Evolutionary conservation across 2,329 filamentous ascomycete genomes (phyloP).

Genomic region (Nemania sp.): DNA sequence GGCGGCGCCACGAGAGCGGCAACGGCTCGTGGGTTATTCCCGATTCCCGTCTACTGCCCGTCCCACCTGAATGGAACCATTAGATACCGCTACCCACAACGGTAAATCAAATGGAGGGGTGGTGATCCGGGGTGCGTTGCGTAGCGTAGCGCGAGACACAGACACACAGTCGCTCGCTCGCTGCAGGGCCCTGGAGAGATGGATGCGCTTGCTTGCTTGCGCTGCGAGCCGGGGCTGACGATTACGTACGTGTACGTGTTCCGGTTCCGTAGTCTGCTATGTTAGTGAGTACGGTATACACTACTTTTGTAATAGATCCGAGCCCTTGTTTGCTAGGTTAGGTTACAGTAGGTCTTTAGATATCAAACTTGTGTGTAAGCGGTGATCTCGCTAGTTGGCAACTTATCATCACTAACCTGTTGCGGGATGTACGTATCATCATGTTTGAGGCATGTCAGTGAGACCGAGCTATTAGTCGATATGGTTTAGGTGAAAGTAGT

Average conservation of each 20-base stretch:
- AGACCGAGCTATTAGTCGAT: too few species aligned
- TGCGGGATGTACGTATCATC: background rate
- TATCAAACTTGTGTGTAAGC: background rate
- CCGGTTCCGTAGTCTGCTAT: too few species aligned
- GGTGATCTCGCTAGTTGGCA: conserved; percentile 1
- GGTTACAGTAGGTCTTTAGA: too few species aligned
- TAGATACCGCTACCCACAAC: conserved; percentile 6
- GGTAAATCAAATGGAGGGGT: conserved; percentile 10
- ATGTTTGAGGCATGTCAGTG: too few species aligned
- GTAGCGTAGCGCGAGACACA: conserved; percentile 1
- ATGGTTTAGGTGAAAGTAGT: too few species aligned
- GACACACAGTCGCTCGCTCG: background rate
- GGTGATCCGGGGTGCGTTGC: conserved; percentile 18
- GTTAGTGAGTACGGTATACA: background rate
- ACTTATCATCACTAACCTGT: conserved; percentile 3
- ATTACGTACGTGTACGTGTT: too few species aligned
- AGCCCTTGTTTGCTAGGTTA: too few species aligned
- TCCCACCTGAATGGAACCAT: conserved; percentile 20
- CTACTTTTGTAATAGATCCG: background rate
- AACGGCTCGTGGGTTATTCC: conserved; percentile 13
- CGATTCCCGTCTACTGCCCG: conserved; percentile 4
- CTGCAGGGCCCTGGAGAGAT: conserved; percentile 10
- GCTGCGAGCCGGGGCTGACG: background rate
- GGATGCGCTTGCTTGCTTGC: background rate
- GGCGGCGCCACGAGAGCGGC: conserved; percentile 6